Evolutionary conservation across 257 asterid genomes (phyloP), one percentile per base, ranked within the genome.

Genomic region (Cinchona pubescens): DNA sequence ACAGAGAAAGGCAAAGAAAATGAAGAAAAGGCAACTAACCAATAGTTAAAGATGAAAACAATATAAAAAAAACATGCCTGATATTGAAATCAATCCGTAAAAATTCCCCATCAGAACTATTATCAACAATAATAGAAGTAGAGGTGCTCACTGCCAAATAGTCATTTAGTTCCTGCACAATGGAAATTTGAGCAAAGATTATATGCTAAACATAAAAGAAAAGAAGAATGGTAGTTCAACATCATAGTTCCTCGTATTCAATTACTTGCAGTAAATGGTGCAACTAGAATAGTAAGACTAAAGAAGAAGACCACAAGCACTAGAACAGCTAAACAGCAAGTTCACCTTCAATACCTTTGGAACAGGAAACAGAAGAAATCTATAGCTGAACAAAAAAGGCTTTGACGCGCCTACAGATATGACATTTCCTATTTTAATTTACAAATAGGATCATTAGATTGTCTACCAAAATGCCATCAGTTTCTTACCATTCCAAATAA

Each of bases 401-500:
- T 14, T 29, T 60, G 19, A 13, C 2, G 66, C 14, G 5, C 19
- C 35, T 60, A n/a, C 14, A 15, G 6, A 2, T 60, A 8, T 15
- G 14, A 51, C n/a, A 48, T 48, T 51, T 23, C 72, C 55, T 32
- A 27, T 34, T 63, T 43, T 38, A 48, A 49, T 30, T 53, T 35
- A 18, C 53, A 64, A 75, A 58, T 51, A 40, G 25, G 38, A 72
- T 23, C n/a, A 49, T 48, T 15, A 65, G 35, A 58, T n/a, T 37
- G 0, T 34, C 71, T 58, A n/a, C 11, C 18, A 72, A 43, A 12
- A 37, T 13, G 46, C 51, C 51, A 71, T 73, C 69, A 60, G 69
- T 74, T 78, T 75, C 89, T 75, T 85, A 94, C 99, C 98, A 92
- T 91, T 83, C 98, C 98, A 86, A 94, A 90, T 75, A 94, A 84